These are phyloP conservation scores for Adenanthera pavonina DNA, from an alignment of 306 rosid genomes.

Conservation along the genomic window DNA sequence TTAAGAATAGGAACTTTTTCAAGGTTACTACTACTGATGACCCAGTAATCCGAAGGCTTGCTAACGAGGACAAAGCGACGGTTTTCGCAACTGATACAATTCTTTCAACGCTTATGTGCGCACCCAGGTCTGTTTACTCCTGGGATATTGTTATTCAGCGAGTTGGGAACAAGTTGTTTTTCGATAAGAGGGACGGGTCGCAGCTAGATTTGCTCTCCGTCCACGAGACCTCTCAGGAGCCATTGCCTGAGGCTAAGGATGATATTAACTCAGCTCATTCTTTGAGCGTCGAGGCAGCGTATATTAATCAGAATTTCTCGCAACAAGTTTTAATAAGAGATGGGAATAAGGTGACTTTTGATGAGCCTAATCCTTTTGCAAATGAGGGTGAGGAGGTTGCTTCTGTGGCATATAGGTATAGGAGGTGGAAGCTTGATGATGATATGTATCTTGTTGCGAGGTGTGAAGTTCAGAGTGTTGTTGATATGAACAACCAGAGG, in stretches of 20 bases:
- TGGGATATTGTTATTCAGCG: slow-evolving; percentile 94
- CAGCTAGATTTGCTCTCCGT: slow-evolving; percentile 88
- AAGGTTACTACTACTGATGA: slow-evolving; percentile 89
- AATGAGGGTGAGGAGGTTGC: slow-evolving; percentile 92
- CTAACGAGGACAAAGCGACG: slow-evolving; percentile 83
- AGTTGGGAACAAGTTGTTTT: slow-evolving; percentile 87
- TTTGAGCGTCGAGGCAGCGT: slow-evolving; percentile 80
- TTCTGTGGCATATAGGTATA: slow-evolving; percentile 78
- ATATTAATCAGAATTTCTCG: slow-evolving; percentile 86
- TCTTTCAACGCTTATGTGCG: slow-evolving; percentile 86
- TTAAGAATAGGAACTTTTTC: slow-evolving; percentile 82
- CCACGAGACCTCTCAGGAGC: slow-evolving; percentile 93
- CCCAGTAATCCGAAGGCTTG: slow-evolving; percentile 84
- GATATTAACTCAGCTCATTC: slow-evolving; percentile 88
- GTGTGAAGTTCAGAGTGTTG: slow-evolving; percentile 90
- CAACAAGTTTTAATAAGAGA: slow-evolving; percentile 83
- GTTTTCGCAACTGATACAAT: slow-evolving; percentile 84
- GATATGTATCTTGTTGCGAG: slow-evolving; percentile 84
- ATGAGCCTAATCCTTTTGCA: slow-evolving; percentile 88
- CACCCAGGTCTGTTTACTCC: slow-evolving; percentile 84
- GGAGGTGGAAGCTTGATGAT: slow-evolving; percentile 90
- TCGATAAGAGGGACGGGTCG: slow-evolving; percentile 87
- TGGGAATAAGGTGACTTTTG: slow-evolving; percentile 78
- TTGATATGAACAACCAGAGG: slow-evolving; percentile 81
- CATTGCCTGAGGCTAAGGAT: slow-evolving; percentile 84